Base-by-base conservation (phyloP, 768 basidiomycete species). In the Tricholoma hemisulphureum region DNA sequence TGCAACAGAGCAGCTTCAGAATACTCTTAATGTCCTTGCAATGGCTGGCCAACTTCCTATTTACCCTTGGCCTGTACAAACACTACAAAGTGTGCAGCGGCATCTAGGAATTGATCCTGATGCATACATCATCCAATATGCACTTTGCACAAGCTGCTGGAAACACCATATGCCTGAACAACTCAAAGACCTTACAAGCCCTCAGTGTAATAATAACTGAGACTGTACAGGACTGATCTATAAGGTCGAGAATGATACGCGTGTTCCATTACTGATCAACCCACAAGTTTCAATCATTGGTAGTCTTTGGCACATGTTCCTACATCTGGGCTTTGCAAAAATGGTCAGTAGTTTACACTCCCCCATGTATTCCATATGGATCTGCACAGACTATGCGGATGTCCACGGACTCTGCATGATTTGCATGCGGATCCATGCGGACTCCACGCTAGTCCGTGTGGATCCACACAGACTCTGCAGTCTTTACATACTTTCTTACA, bases 11-110 rank as follows among this genome's bases (percentile, higher is more conserved):
- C 16, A 49, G 14, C 53, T 59, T 3, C 26, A 31, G n/a, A 26
- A n/a, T 3, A 51, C 56, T 51, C 48, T 63, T 6, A 35, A 59
- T 16, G 24, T 41, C 5, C 58, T 63, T 16, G 7, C 34, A 4
- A 49, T 43, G 39, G 63, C 61, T n/a, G 55, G 50, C 23, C 26
- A 20, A 11, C 58, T 64, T 35, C 63, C 63, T 2, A 20, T 20
- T 2, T 10, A 28, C 16, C 63, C 60, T 13, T 46, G 37, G 29
- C 64, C 66, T 20, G 66, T 64, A 49, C 48, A 55, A 13, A 65
- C 64, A 3, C 57, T 68, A 37, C 50, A 56, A 26, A 63, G 58
- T 24, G 66, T 64, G 1, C 3, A 20, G 13, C 13, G 4, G 23
- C 13, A 31, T 1, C 51, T 58, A 5, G 57, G 28, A 1, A 53